Evolutionary conservation across 2,329 filamentous ascomycete genomes (phyloP).

Genomic region (Apiospora saccharicola): DNA sequence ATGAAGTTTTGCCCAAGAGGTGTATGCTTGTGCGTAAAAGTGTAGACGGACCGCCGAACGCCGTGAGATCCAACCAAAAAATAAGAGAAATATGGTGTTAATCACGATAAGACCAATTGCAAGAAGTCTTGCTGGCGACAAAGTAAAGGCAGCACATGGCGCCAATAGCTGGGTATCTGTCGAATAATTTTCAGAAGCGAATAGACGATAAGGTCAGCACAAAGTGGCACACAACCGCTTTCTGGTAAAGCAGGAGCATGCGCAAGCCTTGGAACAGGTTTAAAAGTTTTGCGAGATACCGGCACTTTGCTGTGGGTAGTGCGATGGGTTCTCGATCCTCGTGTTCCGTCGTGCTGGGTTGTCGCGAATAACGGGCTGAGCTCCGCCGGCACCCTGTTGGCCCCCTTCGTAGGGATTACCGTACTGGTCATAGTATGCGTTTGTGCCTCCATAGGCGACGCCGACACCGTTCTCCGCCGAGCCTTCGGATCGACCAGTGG

Average conservation of each 20-base stretch:
- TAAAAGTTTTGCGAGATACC: conserved; percentile 98
- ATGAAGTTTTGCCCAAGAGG: not conserved
- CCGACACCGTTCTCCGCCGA: conserved; percentile 61
- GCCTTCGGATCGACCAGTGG: conserved; percentile 75
- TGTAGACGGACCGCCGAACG: conserved; percentile 9
- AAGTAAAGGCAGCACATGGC: conserved; percentile 6
- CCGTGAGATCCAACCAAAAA: not conserved
- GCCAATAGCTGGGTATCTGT: conserved; percentile 22
- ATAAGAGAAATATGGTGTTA: not conserved
- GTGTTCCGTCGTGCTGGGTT: conserved; percentile 93
- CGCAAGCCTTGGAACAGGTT: not conserved
- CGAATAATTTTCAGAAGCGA: conserved; percentile 16
- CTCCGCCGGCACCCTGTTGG: conserved; percentile 50
- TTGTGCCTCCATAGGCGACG: conserved; percentile 54
- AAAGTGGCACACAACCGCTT: not conserved
- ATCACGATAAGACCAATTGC: conserved; percentile 5
- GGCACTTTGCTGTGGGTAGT: conserved; percentile 90
- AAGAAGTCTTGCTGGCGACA: conserved; percentile 17
- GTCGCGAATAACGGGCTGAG: conserved; percentile 87
- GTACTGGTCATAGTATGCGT: conserved; percentile 67
- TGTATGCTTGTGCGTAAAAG: conserved; percentile 8
- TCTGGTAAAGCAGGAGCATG: conserved; percentile 26
- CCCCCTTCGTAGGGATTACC: conserved; percentile 61
- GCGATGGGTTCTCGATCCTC: conserved; percentile 88
- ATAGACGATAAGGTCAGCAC: conserved; percentile 3